Evolutionary conservation across 495 filamentous ascomycete species (phyloP).

Genomic region (Rostrohypoxylon terebratum): DNA sequence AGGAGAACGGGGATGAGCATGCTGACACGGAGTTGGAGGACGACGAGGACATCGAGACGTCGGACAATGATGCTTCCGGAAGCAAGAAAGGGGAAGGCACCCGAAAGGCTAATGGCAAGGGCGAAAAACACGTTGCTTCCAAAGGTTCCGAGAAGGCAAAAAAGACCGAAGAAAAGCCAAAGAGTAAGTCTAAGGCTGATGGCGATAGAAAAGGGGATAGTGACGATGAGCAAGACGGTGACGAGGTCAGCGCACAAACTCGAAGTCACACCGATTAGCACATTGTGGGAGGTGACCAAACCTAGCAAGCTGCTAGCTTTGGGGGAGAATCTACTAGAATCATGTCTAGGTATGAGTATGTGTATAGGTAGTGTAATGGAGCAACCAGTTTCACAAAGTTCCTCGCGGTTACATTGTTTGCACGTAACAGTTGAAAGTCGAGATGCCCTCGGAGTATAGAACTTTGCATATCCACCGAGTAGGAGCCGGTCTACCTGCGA

Average conservation of each 20-base stretch:
- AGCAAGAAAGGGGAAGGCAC: neutral
- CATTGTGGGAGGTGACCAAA: too few species aligned
- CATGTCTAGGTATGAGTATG: neutral
- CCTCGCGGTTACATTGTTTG: too few species aligned
- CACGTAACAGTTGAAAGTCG: too few species aligned
- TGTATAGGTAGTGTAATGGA: neutral
- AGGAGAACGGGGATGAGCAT: neutral
- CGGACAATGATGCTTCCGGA: neutral
- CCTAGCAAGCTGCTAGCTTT: too few species aligned
- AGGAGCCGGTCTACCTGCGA: too few species aligned
- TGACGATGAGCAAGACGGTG: neutral
- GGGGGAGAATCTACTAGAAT: too few species aligned
- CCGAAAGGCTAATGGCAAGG: neutral
- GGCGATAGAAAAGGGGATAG: neutral
- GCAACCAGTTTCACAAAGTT: too few species aligned
- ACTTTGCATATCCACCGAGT: too few species aligned
- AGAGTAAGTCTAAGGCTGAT: neutral
- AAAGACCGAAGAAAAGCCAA: neutral
- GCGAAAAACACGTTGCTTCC: neutral
- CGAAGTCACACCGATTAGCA: neutral
- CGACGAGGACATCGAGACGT: neutral
- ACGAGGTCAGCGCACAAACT: neutral
- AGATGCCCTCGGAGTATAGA: too few species aligned
- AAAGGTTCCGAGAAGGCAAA: neutral
- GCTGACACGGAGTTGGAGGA: neutral